These are phyloP conservation scores for Vanrija pseudolonga DNA, from an alignment of 1,284 basidiomycete genomes.

Conservation along the genomic window DNA sequence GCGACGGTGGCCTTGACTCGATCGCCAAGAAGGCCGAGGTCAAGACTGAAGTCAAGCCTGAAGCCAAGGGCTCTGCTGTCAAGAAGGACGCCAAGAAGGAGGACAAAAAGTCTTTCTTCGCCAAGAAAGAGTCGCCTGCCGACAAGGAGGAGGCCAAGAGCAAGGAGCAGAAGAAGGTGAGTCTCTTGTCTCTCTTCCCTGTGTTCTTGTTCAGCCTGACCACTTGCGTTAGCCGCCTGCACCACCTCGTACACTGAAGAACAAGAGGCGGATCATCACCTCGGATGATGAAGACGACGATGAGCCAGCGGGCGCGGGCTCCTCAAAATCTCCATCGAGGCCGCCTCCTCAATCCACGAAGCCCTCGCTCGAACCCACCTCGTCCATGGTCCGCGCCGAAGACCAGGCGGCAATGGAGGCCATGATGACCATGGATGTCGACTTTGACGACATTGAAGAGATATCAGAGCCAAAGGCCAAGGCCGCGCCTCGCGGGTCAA, in stretches of 20 bases:
- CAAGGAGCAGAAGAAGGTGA: background rate
- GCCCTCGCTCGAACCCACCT: constrained; percentile 25
- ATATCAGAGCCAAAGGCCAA: background rate
- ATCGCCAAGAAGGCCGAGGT: constrained; percentile 2
- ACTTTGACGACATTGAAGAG: constrained; percentile 13
- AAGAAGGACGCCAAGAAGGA: constrained; percentile 4
- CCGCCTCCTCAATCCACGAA: constrained; percentile 2
- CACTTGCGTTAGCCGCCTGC: too few species aligned
- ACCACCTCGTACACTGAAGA: constrained; percentile 3
- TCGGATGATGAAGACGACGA: constrained; percentile 39
- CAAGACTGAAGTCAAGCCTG: constrained; percentile 8
- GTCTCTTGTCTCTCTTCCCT: too few species aligned
- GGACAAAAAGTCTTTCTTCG: background rate
- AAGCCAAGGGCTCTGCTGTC: background rate
- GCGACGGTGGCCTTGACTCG: constrained; percentile 28
- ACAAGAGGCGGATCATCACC: constrained; percentile 29
- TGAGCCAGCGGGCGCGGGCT: background rate
- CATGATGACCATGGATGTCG: constrained; percentile 44
- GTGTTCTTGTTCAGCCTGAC: too few species aligned
- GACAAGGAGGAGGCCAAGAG: background rate
- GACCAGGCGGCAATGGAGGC: constrained; percentile 45
- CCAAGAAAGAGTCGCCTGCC: too few species aligned
- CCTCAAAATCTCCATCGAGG: background rate
- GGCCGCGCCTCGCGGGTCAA: background rate
- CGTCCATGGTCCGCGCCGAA: constrained; percentile 32